phyloP scores from a whole-genome alignment of 2,329 filamentous ascomycete genomes.

The Mycocentrospora acerina region DNA sequence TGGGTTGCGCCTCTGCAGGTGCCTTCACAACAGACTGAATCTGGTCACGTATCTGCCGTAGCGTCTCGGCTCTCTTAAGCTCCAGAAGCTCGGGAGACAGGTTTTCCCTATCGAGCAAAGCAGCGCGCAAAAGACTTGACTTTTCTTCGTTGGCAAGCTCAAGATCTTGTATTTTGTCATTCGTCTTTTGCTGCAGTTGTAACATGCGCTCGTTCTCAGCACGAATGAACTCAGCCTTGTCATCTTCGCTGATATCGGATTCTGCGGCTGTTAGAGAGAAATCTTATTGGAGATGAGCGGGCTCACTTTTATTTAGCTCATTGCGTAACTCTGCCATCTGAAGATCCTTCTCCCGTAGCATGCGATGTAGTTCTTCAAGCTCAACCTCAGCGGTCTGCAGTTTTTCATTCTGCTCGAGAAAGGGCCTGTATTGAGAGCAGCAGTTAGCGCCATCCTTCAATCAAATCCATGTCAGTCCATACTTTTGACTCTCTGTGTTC shows the following conservation, averaged over 20 bases:
- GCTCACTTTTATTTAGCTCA: conserved; percentile 37
- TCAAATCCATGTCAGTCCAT: background rate
- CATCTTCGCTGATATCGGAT: conserved; percentile 33
- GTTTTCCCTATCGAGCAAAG: conserved; percentile 35
- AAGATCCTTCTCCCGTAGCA: conserved; percentile 38
- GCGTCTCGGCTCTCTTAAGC: conserved; percentile 33
- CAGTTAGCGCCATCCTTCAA: conserved; percentile 1
- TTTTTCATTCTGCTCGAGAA: conserved; percentile 43
- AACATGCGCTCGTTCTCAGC: conserved; percentile 40
- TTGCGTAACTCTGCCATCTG: conserved; percentile 40
- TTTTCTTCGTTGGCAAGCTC: conserved; percentile 41
- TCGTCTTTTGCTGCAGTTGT: conserved; percentile 35
- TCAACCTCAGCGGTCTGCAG: conserved; percentile 38
- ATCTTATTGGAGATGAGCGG: background rate
- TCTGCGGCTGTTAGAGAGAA: conserved; percentile 14
- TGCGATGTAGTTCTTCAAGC: conserved; percentile 37
- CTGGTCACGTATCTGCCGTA: conserved; percentile 36
- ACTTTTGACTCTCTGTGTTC: conserved; percentile 39
- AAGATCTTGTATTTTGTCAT: conserved; percentile 37
- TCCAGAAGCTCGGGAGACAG: conserved; percentile 36
- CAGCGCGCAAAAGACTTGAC: conserved; percentile 34
- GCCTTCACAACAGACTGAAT: conserved; percentile 35
- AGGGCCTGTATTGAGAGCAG: conserved; percentile 23
- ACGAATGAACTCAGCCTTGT: conserved; percentile 31
- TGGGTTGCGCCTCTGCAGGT: conserved; percentile 33